These are phyloP conservation scores for Phaffomyces antillensis DNA, from an alignment of 805 yeast species.

Conservation along the genomic window DNA sequence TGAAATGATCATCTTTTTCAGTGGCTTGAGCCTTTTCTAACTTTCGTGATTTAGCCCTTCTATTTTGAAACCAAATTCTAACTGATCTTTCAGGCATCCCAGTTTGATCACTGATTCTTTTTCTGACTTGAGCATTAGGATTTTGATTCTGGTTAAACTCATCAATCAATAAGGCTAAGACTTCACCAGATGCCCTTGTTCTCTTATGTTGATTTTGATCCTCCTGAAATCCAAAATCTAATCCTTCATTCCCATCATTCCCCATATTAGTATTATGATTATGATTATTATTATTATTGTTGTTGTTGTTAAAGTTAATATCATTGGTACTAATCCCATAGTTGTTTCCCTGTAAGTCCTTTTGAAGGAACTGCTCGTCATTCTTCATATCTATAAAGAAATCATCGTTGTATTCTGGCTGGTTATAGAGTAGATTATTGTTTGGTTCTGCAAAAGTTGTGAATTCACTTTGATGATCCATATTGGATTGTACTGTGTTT, in stretches of 20 bases:
- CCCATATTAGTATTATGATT: too few species aligned
- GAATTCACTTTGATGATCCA: conserved; percentile 6
- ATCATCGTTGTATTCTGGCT: conserved; percentile 11
- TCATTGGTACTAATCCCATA: not conserved
- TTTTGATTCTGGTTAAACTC: conserved; percentile 70
- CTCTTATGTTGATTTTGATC: conserved; percentile 34
- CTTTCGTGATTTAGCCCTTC: conserved; percentile 73
- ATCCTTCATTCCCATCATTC: too few species aligned
- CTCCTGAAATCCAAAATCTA: not conserved
- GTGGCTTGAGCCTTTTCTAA: conserved; percentile 40
- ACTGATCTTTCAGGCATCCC: conserved; percentile 85
- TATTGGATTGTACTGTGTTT: not conserved
- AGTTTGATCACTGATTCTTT: conserved; percentile 60
- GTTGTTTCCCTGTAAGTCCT: not conserved
- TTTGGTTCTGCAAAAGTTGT: conserved; percentile 5
- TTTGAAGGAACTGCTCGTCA: not conserved
- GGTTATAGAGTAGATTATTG: conserved; percentile 7
- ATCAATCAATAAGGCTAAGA: conserved; percentile 53
- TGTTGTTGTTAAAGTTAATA: not conserved
- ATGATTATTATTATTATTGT: too few species aligned
- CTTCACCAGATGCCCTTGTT: conserved; percentile 76
- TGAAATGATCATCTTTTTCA: conserved; percentile 15
- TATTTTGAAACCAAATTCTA: conserved; percentile 88
- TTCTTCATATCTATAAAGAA: conserved; percentile 8
- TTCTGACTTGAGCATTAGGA: conserved; percentile 67